These are phyloP conservation scores for Perilla frutescens DNA, from an alignment of 257 asterid species.

Conservation along the genomic window DNA sequence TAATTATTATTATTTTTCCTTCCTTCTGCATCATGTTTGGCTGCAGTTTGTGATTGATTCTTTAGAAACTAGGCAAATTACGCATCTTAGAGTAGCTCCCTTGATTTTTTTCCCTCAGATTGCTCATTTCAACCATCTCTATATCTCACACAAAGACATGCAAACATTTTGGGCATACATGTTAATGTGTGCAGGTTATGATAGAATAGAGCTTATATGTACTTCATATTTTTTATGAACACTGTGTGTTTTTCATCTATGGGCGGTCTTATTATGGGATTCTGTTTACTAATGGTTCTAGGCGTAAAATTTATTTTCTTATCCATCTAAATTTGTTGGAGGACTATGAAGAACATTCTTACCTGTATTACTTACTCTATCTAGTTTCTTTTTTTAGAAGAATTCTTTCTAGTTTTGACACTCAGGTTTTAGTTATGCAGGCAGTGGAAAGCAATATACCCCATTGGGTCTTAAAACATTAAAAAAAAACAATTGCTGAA, in stretches of 20 bases:
- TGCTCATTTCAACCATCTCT: neutral
- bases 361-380: neutral
- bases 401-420: neutral
- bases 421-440: neutral
- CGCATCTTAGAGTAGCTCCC: neutral
- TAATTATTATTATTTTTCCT: neutral
- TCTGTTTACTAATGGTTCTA: neutral
- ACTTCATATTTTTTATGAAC: neutral
- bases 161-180: neutral
- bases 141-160: neutral
- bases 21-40: neutral
- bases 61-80: neutral
- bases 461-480: neutral
- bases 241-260: neutral
- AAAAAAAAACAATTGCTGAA: neutral
- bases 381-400: neutral
- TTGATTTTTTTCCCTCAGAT: neutral
- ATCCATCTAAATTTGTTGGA: neutral
- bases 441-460: neutral
- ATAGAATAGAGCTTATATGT: neutral
- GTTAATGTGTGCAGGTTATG: neutral
- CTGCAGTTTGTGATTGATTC: neutral
- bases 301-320: neutral
- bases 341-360: constrained; percentile 1
- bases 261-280: neutral